Evolutionary conservation across 2,329 filamentous ascomycete genomes (phyloP).

Genomic region (Alternaria sp.): DNA sequence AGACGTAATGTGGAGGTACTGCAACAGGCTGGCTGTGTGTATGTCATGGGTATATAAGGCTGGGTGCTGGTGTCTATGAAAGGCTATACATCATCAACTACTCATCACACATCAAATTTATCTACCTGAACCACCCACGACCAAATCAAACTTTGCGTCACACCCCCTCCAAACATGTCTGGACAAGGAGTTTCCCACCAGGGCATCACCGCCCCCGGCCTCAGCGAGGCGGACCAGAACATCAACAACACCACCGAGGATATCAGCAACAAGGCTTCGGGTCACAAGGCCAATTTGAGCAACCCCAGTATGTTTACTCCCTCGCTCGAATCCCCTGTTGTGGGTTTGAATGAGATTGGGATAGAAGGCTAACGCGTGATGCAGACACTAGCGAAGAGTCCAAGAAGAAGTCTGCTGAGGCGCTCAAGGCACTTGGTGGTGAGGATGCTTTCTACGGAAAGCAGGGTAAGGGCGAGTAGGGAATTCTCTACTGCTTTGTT

Average conservation of each 20-base stretch:
- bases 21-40: background rate
- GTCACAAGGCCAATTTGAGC: conserved; percentile 57
- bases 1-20: background rate
- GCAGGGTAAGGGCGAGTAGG: conserved; percentile 50
- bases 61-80: background rate
- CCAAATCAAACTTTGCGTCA: background rate
- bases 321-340: no score
- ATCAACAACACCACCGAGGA: conserved; percentile 33
- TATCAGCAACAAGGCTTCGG: conserved; percentile 28
- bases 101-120: no score
- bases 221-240: conserved; percentile 27
- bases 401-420: conserved; percentile 53
- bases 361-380: background rate
- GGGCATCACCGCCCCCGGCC: conserved; percentile 24
- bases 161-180: background rate
- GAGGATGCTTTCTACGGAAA: conserved; percentile 54
- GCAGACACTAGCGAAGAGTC: conserved; percentile 39
- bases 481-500: no score
- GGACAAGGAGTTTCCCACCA: conserved; percentile 10
- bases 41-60: background rate
- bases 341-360: no score
- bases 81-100: background rate
- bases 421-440: conserved; percentile 53
- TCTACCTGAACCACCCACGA: no score
- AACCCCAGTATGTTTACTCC: no score